Conservation (phyloP, 2,329 filamentous ascomycete species). For the Phialophora chinensis region DNA sequence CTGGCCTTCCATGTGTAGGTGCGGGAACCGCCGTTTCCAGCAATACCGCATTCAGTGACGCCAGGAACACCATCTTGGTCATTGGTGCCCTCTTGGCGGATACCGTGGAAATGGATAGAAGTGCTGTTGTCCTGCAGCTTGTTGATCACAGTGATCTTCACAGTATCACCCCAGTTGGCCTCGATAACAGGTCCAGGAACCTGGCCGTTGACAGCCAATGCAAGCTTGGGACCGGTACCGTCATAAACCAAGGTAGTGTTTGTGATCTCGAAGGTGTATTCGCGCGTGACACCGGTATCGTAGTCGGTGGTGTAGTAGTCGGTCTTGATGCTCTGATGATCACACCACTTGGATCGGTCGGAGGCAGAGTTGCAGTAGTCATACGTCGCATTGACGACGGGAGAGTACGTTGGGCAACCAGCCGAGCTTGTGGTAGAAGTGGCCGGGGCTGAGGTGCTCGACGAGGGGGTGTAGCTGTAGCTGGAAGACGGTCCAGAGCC, state of each 20-base stretch:
- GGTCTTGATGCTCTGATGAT: conserved; percentile 27
- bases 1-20: conserved; percentile 65
- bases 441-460: neutral
- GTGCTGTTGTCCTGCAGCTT: conserved; percentile 62
- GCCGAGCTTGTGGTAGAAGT: conserved; percentile 13
- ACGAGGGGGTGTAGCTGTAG: neutral
- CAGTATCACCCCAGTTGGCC: conserved; percentile 66
- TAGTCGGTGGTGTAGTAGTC: conserved; percentile 31
- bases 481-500: conserved; percentile 17
- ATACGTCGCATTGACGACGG: conserved; percentile 24
- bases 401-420: conserved; percentile 23
- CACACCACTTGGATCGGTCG: conserved; percentile 36
- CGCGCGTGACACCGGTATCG: conserved; percentile 30
- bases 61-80: conserved; percentile 64
- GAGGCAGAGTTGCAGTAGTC: conserved; percentile 33
- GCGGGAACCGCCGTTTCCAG: conserved; percentile 56
- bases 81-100: conserved; percentile 61
- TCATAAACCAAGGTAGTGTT: conserved; percentile 36
- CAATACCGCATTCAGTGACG: conserved; percentile 58
- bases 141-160: conserved; percentile 63
- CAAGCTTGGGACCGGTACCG: conserved; percentile 47
- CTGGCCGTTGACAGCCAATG: conserved; percentile 71
- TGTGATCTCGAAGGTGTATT: conserved; percentile 35
- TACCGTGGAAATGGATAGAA: conserved; percentile 55
- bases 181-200: conserved; percentile 72